Evolutionary conservation across 805 yeast genomes (phyloP), one percentile per base, ranked within the genome.

Genomic region (Teunomyces panamensis): DNA sequence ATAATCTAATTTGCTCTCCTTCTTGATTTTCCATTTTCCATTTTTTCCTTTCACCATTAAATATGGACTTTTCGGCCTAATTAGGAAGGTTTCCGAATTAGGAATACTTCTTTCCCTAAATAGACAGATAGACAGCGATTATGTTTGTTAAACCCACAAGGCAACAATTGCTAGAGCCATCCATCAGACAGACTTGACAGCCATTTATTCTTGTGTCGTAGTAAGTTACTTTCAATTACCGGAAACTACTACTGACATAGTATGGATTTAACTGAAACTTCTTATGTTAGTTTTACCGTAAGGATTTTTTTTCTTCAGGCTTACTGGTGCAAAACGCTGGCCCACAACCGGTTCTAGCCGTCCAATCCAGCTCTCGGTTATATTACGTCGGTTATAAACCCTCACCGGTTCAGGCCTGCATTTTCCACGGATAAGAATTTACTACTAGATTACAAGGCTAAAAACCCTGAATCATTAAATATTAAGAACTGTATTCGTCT

Each of bases 311-410:
- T 32, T 11, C 8, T 8, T 10, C 24, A 20, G 24, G 24, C 24
- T 20, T 20, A 20, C 20, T 35, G 39, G 26, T 11, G 28, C 11
- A 20, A 20, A 10, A 17, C 39, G 13, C 39, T 35, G 27, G 28
- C 39, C 39, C 39, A 35, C 39, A 35, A 35, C 39, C 39, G 39
- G 39, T 17, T 35, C n/a, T 24, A 35, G 26, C 39, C 39, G 39
- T 16, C 28, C 26, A 7, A n/a, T 11, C 11, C 39, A 16, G 26
- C 9, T 20, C 13, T 35, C 39, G 39, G 39, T 9, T 17, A 10
- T 17, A 35, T 20, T 6, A 4, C 26, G 14, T 35, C 39, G 39
- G 39, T 17, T 10, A 10, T 17, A 35, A 35, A 28, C 28, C 26
- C 26, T 34, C 13, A 35, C 28, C n/a, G 3, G 39, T 6, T 30